Evolutionary conservation across 495 filamentous ascomycete genomes (phyloP).

Genomic region (Lasiosphaeris hirsuta): DNA sequence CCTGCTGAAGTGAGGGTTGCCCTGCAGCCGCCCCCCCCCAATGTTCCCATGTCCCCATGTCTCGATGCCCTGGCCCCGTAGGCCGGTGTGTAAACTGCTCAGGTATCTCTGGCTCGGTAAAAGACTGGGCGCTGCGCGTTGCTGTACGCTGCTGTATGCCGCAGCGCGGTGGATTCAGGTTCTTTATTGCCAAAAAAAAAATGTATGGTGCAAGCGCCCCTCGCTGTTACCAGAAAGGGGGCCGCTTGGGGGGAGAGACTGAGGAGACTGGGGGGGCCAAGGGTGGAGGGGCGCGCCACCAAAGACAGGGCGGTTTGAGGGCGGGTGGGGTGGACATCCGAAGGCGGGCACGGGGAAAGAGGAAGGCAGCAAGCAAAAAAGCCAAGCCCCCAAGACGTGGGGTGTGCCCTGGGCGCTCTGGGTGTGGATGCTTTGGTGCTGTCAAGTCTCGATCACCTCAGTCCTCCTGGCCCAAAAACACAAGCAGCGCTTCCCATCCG

Average conservation of each 20-base stretch:
- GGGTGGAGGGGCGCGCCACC: not conserved
- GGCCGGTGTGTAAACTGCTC: conserved; percentile 17
- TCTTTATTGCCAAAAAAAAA: conserved; percentile 16
- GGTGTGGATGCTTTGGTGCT: not conserved
- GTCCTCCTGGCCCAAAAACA: conserved; percentile 2
- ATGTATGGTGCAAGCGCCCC: conserved; percentile 14
- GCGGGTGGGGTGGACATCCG: conserved; percentile 11
- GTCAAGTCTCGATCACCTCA: not conserved
- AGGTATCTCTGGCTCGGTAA: not conserved
- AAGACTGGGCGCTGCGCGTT: not conserved
- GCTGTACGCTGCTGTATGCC: not conserved
- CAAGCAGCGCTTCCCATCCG: not conserved
- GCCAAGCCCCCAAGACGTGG: not conserved
- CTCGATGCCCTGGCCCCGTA: not conserved
- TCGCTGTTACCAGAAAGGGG: not conserved
- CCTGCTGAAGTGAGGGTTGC: conserved; percentile 4
- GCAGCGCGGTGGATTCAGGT: conserved; percentile 9
- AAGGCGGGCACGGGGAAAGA: conserved; percentile 10
- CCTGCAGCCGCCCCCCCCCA: conserved; percentile 21
- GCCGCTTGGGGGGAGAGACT: too few species aligned
- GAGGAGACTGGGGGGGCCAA: not conserved
- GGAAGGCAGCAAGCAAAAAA: conserved; percentile 3
- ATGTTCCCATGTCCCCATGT: not conserved
- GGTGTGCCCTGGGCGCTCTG: not conserved
- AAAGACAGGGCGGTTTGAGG: not conserved